phyloP scores from a whole-genome alignment of 331 rosid genomes.

The Erythrophleum ivorense region DNA sequence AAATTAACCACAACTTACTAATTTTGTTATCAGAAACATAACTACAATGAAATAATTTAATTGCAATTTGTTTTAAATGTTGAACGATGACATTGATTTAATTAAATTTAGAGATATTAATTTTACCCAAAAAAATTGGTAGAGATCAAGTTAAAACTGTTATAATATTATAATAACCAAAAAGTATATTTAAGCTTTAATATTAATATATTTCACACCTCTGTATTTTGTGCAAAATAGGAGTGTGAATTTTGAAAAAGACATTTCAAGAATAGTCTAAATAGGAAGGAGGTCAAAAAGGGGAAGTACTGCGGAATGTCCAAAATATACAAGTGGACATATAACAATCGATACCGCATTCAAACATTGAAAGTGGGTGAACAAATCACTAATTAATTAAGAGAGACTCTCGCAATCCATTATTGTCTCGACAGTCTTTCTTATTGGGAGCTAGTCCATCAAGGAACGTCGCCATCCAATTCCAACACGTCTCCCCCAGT shows the following conservation, averaged over 20 bases:
- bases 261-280: not conserved
- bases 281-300: not conserved
- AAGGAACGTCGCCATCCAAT: no score
- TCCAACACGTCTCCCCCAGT: not conserved
- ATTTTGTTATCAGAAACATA: not conserved
- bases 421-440: not conserved
- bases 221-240: not conserved
- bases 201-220: no score
- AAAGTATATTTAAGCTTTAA: not conserved
- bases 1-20: not conserved
- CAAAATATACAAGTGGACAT: not conserved
- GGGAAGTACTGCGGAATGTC: not conserved
- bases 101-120: not conserved
- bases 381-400: not conserved
- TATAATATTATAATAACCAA: not conserved
- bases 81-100: not conserved
- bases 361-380: not conserved
- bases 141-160: not conserved
- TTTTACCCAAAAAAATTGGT: not conserved
- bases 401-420: not conserved
- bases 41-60: not conserved
- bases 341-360: not conserved
- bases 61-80: not conserved
- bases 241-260: not conserved
- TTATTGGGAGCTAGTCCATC: not conserved